Base-by-base conservation (phyloP, 2,329 filamentous ascomycete genomes). In the Falciphora oryzae region DNA sequence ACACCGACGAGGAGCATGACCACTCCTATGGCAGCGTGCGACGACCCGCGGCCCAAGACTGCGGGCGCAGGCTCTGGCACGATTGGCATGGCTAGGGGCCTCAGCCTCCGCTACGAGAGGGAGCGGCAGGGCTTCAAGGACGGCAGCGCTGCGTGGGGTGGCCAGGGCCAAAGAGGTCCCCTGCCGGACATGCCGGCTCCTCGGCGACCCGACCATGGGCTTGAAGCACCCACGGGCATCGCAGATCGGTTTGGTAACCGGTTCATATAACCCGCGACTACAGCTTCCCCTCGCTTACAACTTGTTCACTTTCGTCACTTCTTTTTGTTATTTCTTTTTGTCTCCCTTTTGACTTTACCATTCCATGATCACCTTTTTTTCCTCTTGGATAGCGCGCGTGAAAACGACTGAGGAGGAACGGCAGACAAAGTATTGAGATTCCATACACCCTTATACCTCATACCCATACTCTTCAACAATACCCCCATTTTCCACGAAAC, bases 21-120 rank as follows among this genome's bases (percentile, higher is more conserved):
- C 8, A 61, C 61, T 5, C 57, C 60, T 65, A n/a, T 69, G 65
- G 65, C 70, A 67, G 3, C 71, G 68, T 63, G 62, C 27, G 62
- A 63, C 32, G 61, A 56, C 59, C 61, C 53, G 61, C 31, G 57
- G 59, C 59, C n/a, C 62, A 63, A 6, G 64, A 63, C 32, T 35
- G 64, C 63, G 59, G 56, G 53, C 59, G 22, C 16, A 61, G 22
- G 62, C 60, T n/a, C 69, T 2, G 68, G 68, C 2, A 63, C 65
- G 4, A 75, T 76, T n/a, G 75, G 75, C 1, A 64, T 76, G 66
- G 75, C 75, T 4, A 65, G 75, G 44, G 75, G 74, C 1, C 67
- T 71, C 63, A 75, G 72, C 10, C 71, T 76, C 44, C 66, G 69
- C 28, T 64, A 67, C n/a, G 65, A 65, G 28, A 53, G 61, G 61